Conservation (phyloP, 2,329 filamentous ascomycete genomes). For the Mariannaea sp. region DNA sequence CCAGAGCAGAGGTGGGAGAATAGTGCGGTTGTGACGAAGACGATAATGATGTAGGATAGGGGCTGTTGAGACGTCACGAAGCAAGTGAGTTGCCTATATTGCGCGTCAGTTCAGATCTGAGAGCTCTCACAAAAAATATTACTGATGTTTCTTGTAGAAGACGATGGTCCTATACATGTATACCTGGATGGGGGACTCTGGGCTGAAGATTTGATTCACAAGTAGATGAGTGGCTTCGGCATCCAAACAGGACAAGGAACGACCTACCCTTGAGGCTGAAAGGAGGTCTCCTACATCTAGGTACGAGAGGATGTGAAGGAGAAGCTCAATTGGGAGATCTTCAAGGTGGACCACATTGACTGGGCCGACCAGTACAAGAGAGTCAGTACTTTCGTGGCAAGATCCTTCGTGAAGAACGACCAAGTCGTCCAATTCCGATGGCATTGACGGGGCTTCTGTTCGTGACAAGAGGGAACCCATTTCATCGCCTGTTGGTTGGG, state of each 20-base stretch:
- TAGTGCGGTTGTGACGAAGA: conserved; percentile 59
- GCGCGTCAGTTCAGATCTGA: conserved; percentile 26
- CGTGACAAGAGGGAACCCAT: conserved; percentile 16
- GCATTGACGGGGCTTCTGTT: conserved; percentile 18
- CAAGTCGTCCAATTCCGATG: conserved; percentile 5
- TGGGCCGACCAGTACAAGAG: not conserved
- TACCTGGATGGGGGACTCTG: not conserved
- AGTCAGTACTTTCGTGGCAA: not conserved
- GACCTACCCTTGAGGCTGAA: conserved; percentile 59
- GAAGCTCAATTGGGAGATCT: conserved; percentile 59
- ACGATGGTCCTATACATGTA: no score
- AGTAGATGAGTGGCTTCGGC: not conserved
- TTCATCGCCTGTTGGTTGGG: conserved; percentile 35
- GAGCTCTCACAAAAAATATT: conserved; percentile 1
- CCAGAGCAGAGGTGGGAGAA: conserved; percentile 60
- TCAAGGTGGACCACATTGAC: conserved; percentile 39
- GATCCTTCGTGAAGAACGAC: not conserved
- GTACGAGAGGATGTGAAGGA: conserved; percentile 60
- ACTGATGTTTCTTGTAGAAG: not conserved
- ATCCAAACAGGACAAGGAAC: not conserved
- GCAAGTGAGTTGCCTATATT: conserved; percentile 61
- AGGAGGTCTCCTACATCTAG: conserved; percentile 63
- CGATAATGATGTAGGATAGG: conserved; percentile 69
- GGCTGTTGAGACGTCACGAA: conserved; percentile 65
- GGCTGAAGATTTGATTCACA: not conserved